A percentile compares a stretch with the other conserved stretches of the same genome.
These are phyloP conservation scores for Trifolium repens DNA, from an alignment of 306 rosid species.

Conservation along the genomic window DNA sequence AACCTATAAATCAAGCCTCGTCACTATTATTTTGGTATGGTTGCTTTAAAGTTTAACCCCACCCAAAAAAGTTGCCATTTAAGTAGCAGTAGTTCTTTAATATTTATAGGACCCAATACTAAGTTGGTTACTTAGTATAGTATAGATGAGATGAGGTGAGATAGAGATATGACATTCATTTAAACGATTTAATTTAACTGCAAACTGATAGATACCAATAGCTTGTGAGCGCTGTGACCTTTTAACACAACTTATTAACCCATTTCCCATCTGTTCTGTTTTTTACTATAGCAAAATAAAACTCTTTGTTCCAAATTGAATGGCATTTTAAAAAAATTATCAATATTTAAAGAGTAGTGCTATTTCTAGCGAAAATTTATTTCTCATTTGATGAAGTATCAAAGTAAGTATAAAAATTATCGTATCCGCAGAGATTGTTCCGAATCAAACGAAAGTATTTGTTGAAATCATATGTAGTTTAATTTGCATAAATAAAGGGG, in stretches of 20 bases:
- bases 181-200: conserved; percentile 35
- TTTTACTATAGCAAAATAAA: too few species aligned
- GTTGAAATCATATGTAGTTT: too few species aligned
- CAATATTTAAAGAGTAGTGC: too few species aligned
- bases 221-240: neutral
- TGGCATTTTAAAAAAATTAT: too few species aligned
- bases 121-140: neutral
- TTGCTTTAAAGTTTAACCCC: conserved; percentile 12
- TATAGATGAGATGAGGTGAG: neutral
- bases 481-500: too few species aligned
- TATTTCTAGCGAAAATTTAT: too few species aligned
- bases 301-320: too few species aligned
- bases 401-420: too few species aligned
- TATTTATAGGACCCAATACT: neutral
- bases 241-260: neutral
- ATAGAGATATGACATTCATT: conserved; percentile 3
- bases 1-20: conserved; percentile 27
- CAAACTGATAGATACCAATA: neutral
- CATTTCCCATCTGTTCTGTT: neutral
- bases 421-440: too few species aligned
- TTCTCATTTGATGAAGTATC: too few species aligned
- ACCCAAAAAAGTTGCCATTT: conserved; percentile 43
- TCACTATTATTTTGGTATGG: conserved; percentile 26
- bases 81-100: neutral
- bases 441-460: too few species aligned